Evolutionary conservation across 2,329 filamentous ascomycete species (phyloP), one percentile per base, ranked within the genome.

Genomic region (Ascochyta clinopodiicola): DNA sequence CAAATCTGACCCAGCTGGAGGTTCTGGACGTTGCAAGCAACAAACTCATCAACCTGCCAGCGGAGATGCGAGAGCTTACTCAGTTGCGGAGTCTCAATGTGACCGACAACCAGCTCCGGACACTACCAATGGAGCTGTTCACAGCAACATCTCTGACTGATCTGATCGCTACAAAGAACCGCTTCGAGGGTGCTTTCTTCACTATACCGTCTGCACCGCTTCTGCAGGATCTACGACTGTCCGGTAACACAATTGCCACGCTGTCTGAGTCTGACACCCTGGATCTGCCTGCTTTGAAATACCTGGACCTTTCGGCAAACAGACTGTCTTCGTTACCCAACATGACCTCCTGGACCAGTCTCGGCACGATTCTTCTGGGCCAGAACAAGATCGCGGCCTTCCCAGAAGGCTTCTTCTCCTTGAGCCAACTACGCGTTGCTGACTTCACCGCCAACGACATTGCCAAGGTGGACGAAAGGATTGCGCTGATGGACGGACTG

Each of bases 371-470:
- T 10, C 82, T 87, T 1, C 88, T 88, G 0, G 90, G 94, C 44
- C 91, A 96, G 64, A 99, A 99, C 71, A 88, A 83, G 64, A 85
- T 99, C 22, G 79, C 84, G 2, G 79, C 82, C 3, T 81, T 98
- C n/a, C 95, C 94, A 0, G 80, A 86, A 27, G 92, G 92, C 0
- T 90, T 98, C 61, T 81, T 84, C 1, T 80, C 79, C 1, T 81
- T 97, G 0, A 76, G 82, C 32, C 87, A 85, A 52, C 76, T 98
- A 13, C 88, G 87, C 44, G 89, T 88, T 51, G 90, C 88, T 27
- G 92, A 97, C 73, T 88, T 98, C 62, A 90, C 90, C 0, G 87
- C 88, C 63, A 99, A 99, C 69, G 87, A 95, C 60, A 86, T 99
- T 43, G 86, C 86, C 2, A 80, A 85, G 12, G 75, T 99, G 7